Evolutionary conservation across 371 early-diverging fungal genomes (phyloP).

Genomic region (Apophysomyces variabilis): DNA sequence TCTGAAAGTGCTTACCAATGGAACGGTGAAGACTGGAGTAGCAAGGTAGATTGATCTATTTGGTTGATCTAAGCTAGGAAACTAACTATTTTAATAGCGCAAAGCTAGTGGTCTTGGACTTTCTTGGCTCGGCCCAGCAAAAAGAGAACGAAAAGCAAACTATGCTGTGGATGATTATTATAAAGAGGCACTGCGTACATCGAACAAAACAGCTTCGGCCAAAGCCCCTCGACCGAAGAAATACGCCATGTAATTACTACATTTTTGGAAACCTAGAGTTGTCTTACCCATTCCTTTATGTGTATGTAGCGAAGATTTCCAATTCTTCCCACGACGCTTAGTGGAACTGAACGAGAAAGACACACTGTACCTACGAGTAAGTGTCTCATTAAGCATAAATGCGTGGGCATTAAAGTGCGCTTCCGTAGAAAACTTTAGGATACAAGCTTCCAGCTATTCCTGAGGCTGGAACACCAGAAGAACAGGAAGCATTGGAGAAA

Average conservation of each 20-base stretch:
- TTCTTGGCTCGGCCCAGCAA: slow-evolving; percentile 85
- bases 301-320: slow-evolving; percentile 73
- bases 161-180: slow-evolving; percentile 91
- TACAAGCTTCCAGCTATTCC: slow-evolving; percentile 59
- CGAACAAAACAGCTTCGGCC: slow-evolving; percentile 49
- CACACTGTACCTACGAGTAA: slow-evolving; percentile 55
- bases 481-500: slow-evolving; percentile 61
- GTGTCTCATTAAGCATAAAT: neutral
- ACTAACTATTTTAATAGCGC: slow-evolving; percentile 19
- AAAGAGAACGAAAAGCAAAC: slow-evolving; percentile 85
- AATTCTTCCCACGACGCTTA: slow-evolving; percentile 89
- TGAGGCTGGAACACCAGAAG: slow-evolving; percentile 40
- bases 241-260: slow-evolving; percentile 38
- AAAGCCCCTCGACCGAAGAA: slow-evolving; percentile 68
- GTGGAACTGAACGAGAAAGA: slow-evolving; percentile 85
- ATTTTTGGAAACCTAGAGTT: slow-evolving; percentile 3
- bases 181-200: slow-evolving; percentile 71
- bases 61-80: too few relatives aligned
- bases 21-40: slow-evolving; percentile 96
- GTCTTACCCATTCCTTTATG: slow-evolving; percentile 23
- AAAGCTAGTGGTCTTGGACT: slow-evolving; percentile 52
- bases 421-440: slow-evolving; percentile 59
- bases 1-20: slow-evolving; percentile 86
- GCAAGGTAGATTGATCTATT: slow-evolving; percentile 33
- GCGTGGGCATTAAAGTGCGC: neutral